Conservation (phyloP, 768 basidiomycete species). For the Sporobolomyces phaffii region DNA sequence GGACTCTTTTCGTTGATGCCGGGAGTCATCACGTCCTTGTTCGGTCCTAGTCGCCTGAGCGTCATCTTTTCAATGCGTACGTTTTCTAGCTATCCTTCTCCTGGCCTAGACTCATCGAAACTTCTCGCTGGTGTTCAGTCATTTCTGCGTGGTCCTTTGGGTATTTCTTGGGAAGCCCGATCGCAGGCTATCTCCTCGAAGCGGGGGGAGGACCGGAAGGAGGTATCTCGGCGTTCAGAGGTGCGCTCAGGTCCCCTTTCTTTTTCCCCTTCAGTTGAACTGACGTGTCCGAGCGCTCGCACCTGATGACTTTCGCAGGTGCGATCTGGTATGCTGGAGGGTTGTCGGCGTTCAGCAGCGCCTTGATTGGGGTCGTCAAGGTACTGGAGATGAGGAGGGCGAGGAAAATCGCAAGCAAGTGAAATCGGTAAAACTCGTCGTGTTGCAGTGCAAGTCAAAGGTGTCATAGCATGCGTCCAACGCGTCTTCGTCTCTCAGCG, state of each 20-base stretch:
- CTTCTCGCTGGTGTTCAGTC: neutral
- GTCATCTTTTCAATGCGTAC: conserved; percentile 38
- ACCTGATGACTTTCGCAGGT: neutral
- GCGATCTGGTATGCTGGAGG: conserved; percentile 9
- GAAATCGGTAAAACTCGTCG: neutral
- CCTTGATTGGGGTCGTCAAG: conserved; percentile 1
- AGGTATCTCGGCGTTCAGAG: conserved; percentile 38
- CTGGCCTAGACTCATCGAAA: too few species aligned
- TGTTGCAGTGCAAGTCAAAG: too few species aligned
- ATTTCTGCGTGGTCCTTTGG: conserved; percentile 1
- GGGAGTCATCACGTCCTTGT: conserved; percentile 33
- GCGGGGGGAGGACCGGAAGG: conserved; percentile 39
- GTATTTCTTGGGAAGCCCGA: conserved; percentile 37
- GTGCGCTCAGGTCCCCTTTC: too few species aligned
- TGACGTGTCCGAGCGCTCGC: too few species aligned
- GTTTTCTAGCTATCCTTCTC: conserved; percentile 26
- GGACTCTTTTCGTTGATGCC: conserved; percentile 43
- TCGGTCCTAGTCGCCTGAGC: conserved; percentile 18
- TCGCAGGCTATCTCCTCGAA: conserved; percentile 42
- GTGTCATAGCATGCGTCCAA: too few species aligned
- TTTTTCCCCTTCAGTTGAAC: too few species aligned
- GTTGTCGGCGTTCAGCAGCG: conserved; percentile 4
- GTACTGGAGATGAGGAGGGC: conserved; percentile 1
- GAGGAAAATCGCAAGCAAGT: neutral
- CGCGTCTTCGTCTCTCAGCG: neutral